Evolutionary conservation across 345 rosid species (phyloP), one percentile per base, ranked within the genome.

Genomic region (Alliaria petiolata): DNA sequence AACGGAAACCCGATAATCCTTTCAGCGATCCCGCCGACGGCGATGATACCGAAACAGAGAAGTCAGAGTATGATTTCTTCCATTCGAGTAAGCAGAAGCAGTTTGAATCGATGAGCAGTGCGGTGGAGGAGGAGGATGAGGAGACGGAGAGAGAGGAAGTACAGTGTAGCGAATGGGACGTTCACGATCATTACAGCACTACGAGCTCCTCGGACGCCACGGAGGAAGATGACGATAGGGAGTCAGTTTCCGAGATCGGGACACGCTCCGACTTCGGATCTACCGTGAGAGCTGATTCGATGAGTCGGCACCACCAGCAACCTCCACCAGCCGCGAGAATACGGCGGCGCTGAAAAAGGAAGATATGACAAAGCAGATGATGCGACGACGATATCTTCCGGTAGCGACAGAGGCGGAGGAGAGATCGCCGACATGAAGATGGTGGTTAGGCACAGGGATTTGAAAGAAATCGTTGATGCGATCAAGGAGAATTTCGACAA

Each of bases 121-220:
- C 19, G 2, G 83, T 72, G 16, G 69, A 71, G 34, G 62, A 50
- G 14, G 71, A 74, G 9, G 92, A 26, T 6, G 36, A 78, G 44
- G 95, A 88, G 78, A 79, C 88, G 1, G 96, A 87, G 78, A 80
- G 95, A 75, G 98, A 93, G 83, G 98, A 93, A 79, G 97, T 89
- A 36, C 95, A 81, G 67, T 91, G 96, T 81, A 91, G 97, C 44
- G 95, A 89, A 55, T 93, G 97, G 97, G 96, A 93, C n/a, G 76
- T 53, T 80, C 96, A 77, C 62, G 95, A 89, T 74, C 95, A 73
- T 50, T 84, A 83, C 79, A 91, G 86, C 72, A 84, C 83, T 4
- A 79, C 88, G 6, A 77, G 80, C 13, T 84, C 93, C n/a, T 86
- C 93, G 4, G 81, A 59, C n/a, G n/a, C n/a, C n/a, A n/a, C n/a